These are phyloP conservation scores for Yamadazyma sp. DNA, from an alignment of 1,139 yeast species.

Conservation along the genomic window DNA sequence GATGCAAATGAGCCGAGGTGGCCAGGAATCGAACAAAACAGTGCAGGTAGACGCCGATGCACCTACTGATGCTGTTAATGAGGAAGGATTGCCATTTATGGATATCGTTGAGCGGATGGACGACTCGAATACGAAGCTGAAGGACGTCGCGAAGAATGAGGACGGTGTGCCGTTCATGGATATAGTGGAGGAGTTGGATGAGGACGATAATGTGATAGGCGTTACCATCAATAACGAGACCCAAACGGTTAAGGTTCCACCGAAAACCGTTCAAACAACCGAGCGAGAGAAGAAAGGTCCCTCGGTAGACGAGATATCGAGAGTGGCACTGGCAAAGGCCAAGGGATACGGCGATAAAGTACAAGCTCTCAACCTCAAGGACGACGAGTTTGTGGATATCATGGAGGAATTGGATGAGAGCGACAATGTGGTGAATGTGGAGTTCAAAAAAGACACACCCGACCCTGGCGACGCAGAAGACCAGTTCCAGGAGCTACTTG, in stretches of 20 bases:
- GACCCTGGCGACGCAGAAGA: conserved; percentile 17
- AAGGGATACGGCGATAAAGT: not conserved
- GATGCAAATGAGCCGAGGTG: not conserved
- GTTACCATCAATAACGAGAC: conserved; percentile 12
- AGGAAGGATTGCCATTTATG: conserved; percentile 59
- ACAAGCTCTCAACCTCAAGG: conserved; percentile 1
- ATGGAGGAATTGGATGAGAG: conserved; percentile 82
- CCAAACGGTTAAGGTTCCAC: conserved; percentile 16
- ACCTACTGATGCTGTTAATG: conserved; percentile 17
- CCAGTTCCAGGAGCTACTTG: conserved; percentile 43
- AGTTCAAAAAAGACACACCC: conserved; percentile 19
- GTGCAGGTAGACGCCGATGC: too few relatives aligned
- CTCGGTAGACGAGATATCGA: not conserved
- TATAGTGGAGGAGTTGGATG: conserved; percentile 82
- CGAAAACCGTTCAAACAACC: not conserved
- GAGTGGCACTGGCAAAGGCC: too few relatives aligned
- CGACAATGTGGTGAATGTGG: conserved; percentile 55
- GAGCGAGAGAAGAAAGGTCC: not conserved
- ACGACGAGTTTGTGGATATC: conserved; percentile 57
- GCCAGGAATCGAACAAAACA: not conserved
- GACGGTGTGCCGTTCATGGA: conserved; percentile 69
- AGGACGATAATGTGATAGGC: conserved; percentile 62
- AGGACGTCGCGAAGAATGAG: conserved; percentile 21
- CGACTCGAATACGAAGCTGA: conserved; percentile 45
- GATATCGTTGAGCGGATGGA: conserved; percentile 86